These are phyloP conservation scores for Trichoderma gracile DNA, from an alignment of 2,329 filamentous ascomycete species.

Conservation along the genomic window DNA sequence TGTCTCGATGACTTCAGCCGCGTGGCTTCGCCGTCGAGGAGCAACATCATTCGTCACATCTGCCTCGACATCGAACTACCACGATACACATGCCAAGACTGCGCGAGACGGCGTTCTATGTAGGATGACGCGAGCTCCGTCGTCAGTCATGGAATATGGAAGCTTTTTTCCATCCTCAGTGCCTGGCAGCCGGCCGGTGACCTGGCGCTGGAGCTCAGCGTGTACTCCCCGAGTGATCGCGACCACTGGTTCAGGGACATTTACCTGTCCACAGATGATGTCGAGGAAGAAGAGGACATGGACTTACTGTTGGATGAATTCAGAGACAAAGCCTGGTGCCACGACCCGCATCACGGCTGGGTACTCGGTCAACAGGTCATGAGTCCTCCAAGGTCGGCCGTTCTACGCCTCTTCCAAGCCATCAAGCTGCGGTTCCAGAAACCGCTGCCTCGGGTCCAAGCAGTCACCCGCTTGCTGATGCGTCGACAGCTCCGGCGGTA, in stretches of 20 bases:
- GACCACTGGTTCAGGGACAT: slow-evolving; percentile 40
- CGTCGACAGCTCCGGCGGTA: slow-evolving; percentile 39
- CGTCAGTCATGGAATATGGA: slow-evolving; percentile 31
- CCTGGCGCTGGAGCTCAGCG: slow-evolving; percentile 40
- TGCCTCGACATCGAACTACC: slow-evolving; percentile 36
- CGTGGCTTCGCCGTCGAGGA: slow-evolving; percentile 27
- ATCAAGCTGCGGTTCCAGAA: slow-evolving; percentile 4
- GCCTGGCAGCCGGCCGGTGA: slow-evolving; percentile 32
- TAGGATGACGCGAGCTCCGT: slow-evolving; percentile 18
- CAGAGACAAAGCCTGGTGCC: slow-evolving; percentile 4
- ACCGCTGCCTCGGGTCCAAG: slow-evolving; percentile 32
- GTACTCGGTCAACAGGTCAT: slow-evolving; percentile 32
- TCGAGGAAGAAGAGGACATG: slow-evolving; percentile 23
- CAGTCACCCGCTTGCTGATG: slow-evolving; percentile 37
- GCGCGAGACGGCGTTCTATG: slow-evolving; percentile 12
- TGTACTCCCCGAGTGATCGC: slow-evolving; percentile 39
- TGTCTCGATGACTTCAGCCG: slow-evolving; percentile 33
- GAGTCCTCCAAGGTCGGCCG: slow-evolving; percentile 30
- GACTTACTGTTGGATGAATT: not conserved
- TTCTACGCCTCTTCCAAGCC: slow-evolving; percentile 34
- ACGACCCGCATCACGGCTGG: slow-evolving; percentile 39
- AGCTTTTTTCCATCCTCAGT: slow-evolving; percentile 37
- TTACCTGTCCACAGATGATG: slow-evolving; percentile 32
- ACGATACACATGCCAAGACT: slow-evolving; percentile 32
- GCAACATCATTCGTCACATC: slow-evolving; percentile 35